Conservation (phyloP, 2,329 filamentous ascomycete species). For the Scortechinia acanthostroma region DNA sequence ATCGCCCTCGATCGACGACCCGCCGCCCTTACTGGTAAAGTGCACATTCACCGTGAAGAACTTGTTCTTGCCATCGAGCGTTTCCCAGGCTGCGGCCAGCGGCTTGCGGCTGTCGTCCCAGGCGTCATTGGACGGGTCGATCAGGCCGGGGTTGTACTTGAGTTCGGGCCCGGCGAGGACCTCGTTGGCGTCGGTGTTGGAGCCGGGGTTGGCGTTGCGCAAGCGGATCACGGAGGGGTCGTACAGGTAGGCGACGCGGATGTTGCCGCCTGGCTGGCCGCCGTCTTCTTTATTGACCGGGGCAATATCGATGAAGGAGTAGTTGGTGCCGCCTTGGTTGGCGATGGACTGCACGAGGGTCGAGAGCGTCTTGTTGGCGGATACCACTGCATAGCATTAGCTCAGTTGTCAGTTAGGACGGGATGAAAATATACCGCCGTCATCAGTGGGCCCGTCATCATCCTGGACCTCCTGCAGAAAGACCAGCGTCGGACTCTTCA, state of each 20-base stretch:
- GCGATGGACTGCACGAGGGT: constrained; percentile 44
- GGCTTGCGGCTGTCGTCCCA: constrained; percentile 62
- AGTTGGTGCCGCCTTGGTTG: constrained; percentile 37
- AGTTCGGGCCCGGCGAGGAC: constrained; percentile 51
- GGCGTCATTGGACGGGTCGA: constrained; percentile 52
- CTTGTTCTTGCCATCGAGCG: constrained; percentile 35
- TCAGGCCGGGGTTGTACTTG: constrained; percentile 62
- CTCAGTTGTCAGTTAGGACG: background rate
- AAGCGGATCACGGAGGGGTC: constrained; percentile 49
- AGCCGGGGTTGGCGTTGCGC: constrained; percentile 48
- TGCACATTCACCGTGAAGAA: constrained; percentile 72
- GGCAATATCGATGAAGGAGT: constrained; percentile 50
- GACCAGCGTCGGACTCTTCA: constrained; percentile 56
- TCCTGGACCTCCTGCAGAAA: constrained; percentile 70
- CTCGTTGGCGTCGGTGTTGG: constrained; percentile 41
- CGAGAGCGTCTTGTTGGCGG: constrained; percentile 49
- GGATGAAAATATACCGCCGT: constrained; percentile 36
- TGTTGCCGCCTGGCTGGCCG: constrained; percentile 65
- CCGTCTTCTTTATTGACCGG: constrained; percentile 56
- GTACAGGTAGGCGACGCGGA: constrained; percentile 66
- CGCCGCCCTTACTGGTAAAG: constrained; percentile 59
- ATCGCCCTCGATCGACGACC: constrained; percentile 58
- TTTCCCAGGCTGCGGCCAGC: constrained; percentile 58
- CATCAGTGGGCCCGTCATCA: constrained; percentile 50
- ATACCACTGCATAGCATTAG: constrained; percentile 19